phyloP scores from a whole-genome alignment of 2,329 filamentous ascomycete species.

The Tetracladium maxilliforme region DNA sequence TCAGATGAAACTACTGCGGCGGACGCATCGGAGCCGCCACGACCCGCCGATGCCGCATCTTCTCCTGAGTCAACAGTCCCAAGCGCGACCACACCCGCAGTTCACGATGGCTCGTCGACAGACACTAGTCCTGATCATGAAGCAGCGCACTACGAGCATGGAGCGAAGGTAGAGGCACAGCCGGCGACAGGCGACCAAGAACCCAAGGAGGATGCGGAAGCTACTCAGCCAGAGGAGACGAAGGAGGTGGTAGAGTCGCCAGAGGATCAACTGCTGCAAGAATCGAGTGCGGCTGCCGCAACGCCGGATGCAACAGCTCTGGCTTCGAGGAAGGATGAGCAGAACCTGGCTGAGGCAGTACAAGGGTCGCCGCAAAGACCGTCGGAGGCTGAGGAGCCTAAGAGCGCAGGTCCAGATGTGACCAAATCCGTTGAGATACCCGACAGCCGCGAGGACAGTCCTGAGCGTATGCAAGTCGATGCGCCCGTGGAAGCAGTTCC shows the following conservation, averaged over 20 bases:
- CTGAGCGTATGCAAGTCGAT: too few relatives aligned
- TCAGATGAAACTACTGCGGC: background rate
- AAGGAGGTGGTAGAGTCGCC: conserved; percentile 16
- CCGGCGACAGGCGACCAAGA: conserved; percentile 9
- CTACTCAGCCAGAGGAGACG: conserved; percentile 10
- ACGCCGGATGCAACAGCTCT: too few relatives aligned
- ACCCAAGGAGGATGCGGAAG: conserved; percentile 18
- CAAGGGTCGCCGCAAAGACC: too few relatives aligned
- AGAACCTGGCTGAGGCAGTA: too few relatives aligned
- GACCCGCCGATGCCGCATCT: conserved; percentile 27
- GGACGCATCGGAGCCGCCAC: conserved; percentile 3
- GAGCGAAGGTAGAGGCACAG: conserved; percentile 26
- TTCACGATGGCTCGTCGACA: conserved; percentile 52
- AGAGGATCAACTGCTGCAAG: conserved; percentile 29
- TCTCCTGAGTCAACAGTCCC: conserved; percentile 53
- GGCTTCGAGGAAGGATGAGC: too few relatives aligned
- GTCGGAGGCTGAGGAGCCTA: too few relatives aligned
- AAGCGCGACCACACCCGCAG: conserved; percentile 57
- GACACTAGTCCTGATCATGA: conserved; percentile 65
- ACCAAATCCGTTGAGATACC: too few relatives aligned
- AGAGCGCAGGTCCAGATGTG: too few relatives aligned
- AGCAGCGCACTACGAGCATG: conserved; percentile 33
- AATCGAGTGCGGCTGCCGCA: too few relatives aligned
- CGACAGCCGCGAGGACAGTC: too few relatives aligned
- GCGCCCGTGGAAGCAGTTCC: too few relatives aligned